Conservation (phyloP, 1,139 yeast species). For the Protomyces arabidopsidicola region DNA sequence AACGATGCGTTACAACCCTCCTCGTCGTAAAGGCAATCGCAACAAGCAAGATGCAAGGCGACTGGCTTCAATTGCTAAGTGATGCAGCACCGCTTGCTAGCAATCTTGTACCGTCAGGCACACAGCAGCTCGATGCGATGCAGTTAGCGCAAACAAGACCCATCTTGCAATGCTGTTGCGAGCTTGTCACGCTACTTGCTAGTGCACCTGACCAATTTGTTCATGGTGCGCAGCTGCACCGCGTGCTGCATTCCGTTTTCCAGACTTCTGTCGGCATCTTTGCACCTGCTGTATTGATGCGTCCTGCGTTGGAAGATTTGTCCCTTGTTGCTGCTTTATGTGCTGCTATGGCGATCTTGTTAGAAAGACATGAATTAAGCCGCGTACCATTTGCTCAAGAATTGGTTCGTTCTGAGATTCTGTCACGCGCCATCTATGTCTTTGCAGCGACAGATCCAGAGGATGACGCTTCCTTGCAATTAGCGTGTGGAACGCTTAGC, state of each 20-base stretch:
- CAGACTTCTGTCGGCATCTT: background rate
- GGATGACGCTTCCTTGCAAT: background rate
- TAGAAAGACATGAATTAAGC: background rate
- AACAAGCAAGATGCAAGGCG: background rate
- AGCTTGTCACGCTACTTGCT: background rate
- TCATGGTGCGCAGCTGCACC: background rate
- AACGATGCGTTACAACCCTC: background rate
- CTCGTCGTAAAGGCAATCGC: background rate
- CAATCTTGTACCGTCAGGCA: background rate
- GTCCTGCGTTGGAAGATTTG: background rate
- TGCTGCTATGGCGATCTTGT: background rate
- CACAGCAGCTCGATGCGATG: background rate
- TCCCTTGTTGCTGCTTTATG: background rate
- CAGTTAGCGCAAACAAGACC: background rate
- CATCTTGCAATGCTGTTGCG: background rate
- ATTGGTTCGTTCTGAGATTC: background rate
- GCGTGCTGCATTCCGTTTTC: background rate
- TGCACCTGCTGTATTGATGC: background rate
- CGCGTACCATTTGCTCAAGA: constrained; percentile 6
- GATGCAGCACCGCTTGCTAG: background rate
- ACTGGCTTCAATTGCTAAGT: background rate
- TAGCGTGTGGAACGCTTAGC: background rate
- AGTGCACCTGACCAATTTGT: too few relatives aligned
- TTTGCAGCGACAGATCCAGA: background rate
- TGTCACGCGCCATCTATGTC: background rate